phyloP scores from a whole-genome alignment of 768 basidiomycete genomes.

The Hysterangium stoloniferum region DNA sequence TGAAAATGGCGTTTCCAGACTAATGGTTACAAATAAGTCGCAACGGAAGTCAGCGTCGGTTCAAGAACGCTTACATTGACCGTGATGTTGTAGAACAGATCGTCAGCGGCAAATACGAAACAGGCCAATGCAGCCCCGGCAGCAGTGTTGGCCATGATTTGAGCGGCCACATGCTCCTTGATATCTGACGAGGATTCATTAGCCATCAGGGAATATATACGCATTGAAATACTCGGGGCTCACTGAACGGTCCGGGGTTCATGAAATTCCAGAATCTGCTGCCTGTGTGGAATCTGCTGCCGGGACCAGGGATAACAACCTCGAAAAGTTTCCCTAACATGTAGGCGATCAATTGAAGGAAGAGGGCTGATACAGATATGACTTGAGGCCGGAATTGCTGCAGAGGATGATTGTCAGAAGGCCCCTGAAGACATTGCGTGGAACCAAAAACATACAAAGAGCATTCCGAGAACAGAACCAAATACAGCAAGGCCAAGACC shows the following conservation, averaged over 20 bases:
- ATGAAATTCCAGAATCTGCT: constrained; percentile 9
- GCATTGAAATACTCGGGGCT: too few relatives aligned
- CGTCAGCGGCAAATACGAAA: constrained; percentile 7
- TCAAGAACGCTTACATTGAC: too few relatives aligned
- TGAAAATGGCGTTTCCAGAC: constrained; percentile 9
- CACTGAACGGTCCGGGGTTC: constrained; percentile 9
- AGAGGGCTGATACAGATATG: constrained; percentile 4
- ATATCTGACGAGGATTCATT: neutral
- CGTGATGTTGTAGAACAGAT: constrained; percentile 8
- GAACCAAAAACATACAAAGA: constrained; percentile 1
- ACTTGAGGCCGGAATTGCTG: constrained; percentile 9
- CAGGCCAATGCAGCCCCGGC: constrained; percentile 2
- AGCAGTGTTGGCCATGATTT: constrained; percentile 9
- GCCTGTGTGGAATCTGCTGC: neutral
- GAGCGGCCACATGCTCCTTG: constrained; percentile 7
- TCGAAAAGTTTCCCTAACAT: constrained; percentile 8
- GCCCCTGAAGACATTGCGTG: too few relatives aligned
- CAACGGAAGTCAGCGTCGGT: too few relatives aligned
- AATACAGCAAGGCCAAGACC: constrained; percentile 21
- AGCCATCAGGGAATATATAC: neutral
- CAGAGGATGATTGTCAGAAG: neutral
- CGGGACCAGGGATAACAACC: constrained; percentile 6
- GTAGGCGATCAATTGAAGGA: constrained; percentile 9
- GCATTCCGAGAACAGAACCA: constrained; percentile 8
- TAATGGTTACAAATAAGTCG: neutral